phyloP scores from a whole-genome alignment of 75 land plant species.

The Picea glauca region DNA sequence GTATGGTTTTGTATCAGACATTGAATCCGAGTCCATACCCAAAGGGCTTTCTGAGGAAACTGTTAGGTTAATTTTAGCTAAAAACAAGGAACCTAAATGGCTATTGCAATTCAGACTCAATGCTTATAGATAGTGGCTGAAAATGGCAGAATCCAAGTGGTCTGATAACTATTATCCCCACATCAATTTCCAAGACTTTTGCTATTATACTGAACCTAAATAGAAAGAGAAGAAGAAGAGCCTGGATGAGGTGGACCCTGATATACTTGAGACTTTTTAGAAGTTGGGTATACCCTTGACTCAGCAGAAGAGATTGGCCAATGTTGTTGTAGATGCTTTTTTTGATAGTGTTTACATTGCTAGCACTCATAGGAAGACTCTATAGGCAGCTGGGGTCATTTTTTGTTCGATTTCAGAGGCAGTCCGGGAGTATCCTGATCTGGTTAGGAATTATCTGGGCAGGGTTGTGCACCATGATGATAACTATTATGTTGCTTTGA shows the following conservation, averaged over 20 bases:
- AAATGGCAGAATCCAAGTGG: conserved; percentile 82
- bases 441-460: conserved; percentile 85
- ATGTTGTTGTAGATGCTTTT: conserved; percentile 31
- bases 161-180: conserved; percentile 78
- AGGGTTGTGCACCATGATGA: conserved; percentile 38
- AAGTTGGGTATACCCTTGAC: conserved; percentile 81
- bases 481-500: too few species aligned
- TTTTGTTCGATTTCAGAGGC: conserved; percentile 99
- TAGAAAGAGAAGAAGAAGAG: conserved; percentile 49
- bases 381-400: conserved; percentile 76
- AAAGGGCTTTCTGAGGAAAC: conserved; percentile 93
- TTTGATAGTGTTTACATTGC: conserved; percentile 96
- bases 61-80: conserved; percentile 67
- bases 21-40: conserved; percentile 91
- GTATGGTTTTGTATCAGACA: conserved; percentile 66
- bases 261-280: conserved; percentile 73
- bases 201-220: conserved; percentile 89
- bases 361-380: conserved; percentile 86
- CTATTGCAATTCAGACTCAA: conserved; percentile 80
- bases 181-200: conserved; percentile 77
- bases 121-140: conserved; percentile 72
- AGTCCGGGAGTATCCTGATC: conserved; percentile 81
- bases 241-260: conserved; percentile 79
- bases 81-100: conserved; percentile 98
- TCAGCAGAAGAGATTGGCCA: conserved; percentile 85